phyloP scores from a whole-genome alignment of 208 protist genomes.

The Leishmania mexicana region DNA sequence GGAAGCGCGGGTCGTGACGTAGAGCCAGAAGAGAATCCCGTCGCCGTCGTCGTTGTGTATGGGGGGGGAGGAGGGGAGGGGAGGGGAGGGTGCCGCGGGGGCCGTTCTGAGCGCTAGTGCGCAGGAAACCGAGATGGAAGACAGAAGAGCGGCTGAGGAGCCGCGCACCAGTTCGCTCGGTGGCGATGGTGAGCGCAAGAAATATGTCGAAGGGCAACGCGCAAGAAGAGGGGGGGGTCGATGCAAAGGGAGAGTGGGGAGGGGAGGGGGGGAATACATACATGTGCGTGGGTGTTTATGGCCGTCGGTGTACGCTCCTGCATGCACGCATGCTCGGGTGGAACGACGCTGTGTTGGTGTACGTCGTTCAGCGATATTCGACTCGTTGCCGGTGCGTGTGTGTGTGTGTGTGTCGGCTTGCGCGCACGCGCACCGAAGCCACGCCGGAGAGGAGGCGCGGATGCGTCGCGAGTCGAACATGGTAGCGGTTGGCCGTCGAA shows the following conservation, averaged over 20 bases:
- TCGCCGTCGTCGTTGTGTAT: no score
- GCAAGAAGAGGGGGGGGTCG: no score
- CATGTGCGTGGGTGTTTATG: no score
- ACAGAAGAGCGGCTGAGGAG: neutral
- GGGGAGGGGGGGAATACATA: neutral
- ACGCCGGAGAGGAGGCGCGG: neutral
- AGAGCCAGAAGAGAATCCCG: no score
- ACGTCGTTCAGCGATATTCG: neutral
- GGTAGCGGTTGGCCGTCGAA: neutral
- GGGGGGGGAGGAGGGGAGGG: no score
- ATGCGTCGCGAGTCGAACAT: neutral
- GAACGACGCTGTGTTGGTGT: neutral
- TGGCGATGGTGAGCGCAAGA: neutral
- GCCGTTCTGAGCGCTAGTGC: no score
- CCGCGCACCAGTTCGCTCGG: neutral
- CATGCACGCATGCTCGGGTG: neutral
- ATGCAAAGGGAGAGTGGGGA: neutral
- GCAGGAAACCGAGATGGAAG: neutral
- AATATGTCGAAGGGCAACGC: no score
- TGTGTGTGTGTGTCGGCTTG: no score
- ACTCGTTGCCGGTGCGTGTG: neutral
- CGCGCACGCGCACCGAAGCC: no score
- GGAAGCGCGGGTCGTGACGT: no score
- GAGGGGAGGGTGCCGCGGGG: no score
- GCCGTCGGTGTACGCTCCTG: no score